These are phyloP conservation scores for Sphaceloma murrayae DNA, from an alignment of 2,329 filamentous ascomycete genomes.

Conservation along the genomic window DNA sequence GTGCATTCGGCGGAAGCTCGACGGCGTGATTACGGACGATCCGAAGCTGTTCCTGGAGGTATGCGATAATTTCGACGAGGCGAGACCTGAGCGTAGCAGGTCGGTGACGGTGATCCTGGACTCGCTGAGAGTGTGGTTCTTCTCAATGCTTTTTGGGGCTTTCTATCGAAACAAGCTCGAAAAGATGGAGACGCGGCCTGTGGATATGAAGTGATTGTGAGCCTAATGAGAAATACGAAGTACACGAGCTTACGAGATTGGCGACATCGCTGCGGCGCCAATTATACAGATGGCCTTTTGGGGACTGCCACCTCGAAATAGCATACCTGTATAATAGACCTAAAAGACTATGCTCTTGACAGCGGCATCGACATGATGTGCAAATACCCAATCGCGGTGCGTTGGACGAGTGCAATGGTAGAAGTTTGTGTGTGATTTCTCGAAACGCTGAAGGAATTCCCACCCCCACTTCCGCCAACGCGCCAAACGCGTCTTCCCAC, in stretches of 20 bases:
- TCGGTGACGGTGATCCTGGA: conserved; percentile 20
- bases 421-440: no score
- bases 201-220: conserved; percentile 9
- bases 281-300: no score
- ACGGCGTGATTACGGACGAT: conserved; percentile 82
- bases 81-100: conserved; percentile 26
- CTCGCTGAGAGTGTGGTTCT: conserved; percentile 18
- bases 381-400: no score
- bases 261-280: no score
- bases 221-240: not conserved
- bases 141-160: conserved; percentile 16
- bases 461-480: not conserved
- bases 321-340: no score
- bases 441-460: no score
- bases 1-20: conserved; percentile 56
- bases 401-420: no score
- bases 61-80: conserved; percentile 38
- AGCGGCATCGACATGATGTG: no score
- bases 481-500: not conserved
- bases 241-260: no score
- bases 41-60: conserved; percentile 58
- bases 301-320: no score
- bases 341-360: no score
- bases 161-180: conserved; percentile 17
- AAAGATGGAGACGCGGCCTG: not conserved